Evolutionary conservation across 2,329 filamentous ascomycete species (phyloP).

Genomic region (Arthroderma sp.): DNA sequence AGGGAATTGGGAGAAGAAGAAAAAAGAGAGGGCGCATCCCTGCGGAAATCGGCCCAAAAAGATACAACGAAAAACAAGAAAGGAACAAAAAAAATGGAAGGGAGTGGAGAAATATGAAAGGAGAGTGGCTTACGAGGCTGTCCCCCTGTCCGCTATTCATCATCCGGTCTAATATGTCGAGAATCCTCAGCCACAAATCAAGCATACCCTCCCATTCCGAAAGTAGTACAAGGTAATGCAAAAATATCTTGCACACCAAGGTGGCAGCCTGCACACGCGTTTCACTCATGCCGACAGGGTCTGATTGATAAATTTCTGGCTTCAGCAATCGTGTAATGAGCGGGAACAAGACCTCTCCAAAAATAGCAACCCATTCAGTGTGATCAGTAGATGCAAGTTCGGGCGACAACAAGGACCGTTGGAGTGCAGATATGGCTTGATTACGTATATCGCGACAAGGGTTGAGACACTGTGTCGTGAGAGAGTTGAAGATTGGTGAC

Average conservation of each 20-base stretch:
- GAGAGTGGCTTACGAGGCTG: constrained; percentile 52
- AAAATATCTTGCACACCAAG: constrained; percentile 83
- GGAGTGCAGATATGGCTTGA: constrained; percentile 72
- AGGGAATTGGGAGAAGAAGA: too few species aligned
- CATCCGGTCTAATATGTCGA: constrained; percentile 87
- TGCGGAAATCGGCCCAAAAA: too few species aligned
- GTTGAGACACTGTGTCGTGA: constrained; percentile 85
- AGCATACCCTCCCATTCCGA: constrained; percentile 80
- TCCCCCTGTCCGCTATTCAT: constrained; percentile 94
- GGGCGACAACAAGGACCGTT: constrained; percentile 72
- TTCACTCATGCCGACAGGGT: constrained; percentile 87
- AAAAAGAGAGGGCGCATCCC: too few species aligned
- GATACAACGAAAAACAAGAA: neutral
- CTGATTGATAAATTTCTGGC: constrained; percentile 84
- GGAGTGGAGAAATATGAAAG: neutral
- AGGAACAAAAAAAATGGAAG: neutral
- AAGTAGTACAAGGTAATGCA: constrained; percentile 79
- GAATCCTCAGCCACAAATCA: constrained; percentile 80
- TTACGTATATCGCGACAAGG: constrained; percentile 87
- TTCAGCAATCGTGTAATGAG: constrained; percentile 77
- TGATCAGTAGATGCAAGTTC: constrained; percentile 73
- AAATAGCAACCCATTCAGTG: constrained; percentile 89
- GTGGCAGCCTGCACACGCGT: constrained; percentile 85
- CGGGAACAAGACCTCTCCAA: constrained; percentile 85
- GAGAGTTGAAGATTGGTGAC: constrained; percentile 81